Percentiles rank a stretch among this genome's conserved stretches.
These are phyloP conservation scores for Chimonanthus salicifolius DNA, from an alignment of 164 flowering plant genomes.

Conservation along the genomic window DNA sequence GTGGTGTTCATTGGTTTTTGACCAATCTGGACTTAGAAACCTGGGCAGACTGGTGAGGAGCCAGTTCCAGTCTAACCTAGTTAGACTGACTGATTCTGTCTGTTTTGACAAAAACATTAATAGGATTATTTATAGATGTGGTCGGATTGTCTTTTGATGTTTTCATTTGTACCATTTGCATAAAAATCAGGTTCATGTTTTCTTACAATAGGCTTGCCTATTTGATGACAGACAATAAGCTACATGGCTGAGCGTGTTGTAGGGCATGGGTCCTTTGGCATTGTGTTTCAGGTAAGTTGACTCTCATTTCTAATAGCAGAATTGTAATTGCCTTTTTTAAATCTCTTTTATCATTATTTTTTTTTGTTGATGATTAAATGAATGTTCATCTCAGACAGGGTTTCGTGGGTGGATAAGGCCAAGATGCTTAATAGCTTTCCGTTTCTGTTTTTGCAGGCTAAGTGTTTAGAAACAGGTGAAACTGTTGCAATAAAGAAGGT, in stretches of 20 bases:
- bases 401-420: neutral
- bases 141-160: no score
- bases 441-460: conserved; percentile 39
- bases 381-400: neutral
- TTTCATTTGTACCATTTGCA: no score
- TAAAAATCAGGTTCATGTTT: neutral
- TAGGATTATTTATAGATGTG: no score
- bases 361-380: neutral
- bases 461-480: conserved; percentile 72
- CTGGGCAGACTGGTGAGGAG: no score
- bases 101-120: no score
- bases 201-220: neutral
- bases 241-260: conserved; percentile 72
- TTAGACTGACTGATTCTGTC: no score
- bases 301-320: neutral
- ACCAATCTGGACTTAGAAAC: no score
- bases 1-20: no score
- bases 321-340: neutral
- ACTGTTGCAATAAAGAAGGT: conserved; percentile 69
- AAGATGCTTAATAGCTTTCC: neutral
- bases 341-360: neutral
- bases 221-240: conserved; percentile 45
- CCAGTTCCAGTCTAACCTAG: no score
- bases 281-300: conserved; percentile 50
- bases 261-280: conserved; percentile 66